A percentile compares a stretch with the other conserved stretches of the same genome.
phyloP scores from a whole-genome alignment of 352 stramenopile species.

The Globisporangium uncinulatum region DNA sequence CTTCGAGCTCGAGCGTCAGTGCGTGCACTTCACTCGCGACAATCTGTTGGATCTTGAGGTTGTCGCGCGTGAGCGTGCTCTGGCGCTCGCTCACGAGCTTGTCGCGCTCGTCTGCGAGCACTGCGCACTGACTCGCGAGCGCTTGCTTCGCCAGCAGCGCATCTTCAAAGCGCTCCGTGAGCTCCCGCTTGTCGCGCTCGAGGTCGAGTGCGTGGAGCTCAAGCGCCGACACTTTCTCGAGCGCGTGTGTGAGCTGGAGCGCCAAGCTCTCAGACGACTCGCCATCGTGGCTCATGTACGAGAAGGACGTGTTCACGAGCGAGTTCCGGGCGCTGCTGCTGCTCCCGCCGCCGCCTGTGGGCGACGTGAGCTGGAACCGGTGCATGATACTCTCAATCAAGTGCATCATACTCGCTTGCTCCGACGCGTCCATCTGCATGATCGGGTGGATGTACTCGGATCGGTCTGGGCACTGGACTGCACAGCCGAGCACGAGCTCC shows the following conservation, averaged over 20 bases:
- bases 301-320: constrained; percentile 42
- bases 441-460: constrained; percentile 85
- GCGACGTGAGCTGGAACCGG: constrained; percentile 61
- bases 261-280: constrained; percentile 41
- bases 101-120: constrained; percentile 60
- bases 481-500: constrained; percentile 70
- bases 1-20: constrained; percentile 67
- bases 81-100: constrained; percentile 69
- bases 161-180: constrained; percentile 69
- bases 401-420: constrained; percentile 81
- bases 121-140: constrained; percentile 33
- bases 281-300: constrained; percentile 40
- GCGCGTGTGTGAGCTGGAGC: constrained; percentile 47
- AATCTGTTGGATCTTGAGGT: constrained; percentile 87
- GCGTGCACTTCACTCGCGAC: constrained; percentile 77
- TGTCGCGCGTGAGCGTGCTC: constrained; percentile 70
- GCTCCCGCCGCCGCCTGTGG: constrained; percentile 2
- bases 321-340: constrained; percentile 14
- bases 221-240: constrained; percentile 63
- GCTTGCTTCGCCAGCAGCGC: constrained; percentile 41
- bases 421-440: constrained; percentile 71
- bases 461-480: constrained; percentile 72
- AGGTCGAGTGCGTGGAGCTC: constrained; percentile 75
- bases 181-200: constrained; percentile 68
- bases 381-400: constrained; percentile 82